These are phyloP conservation scores for Rhamnella rubrinervis DNA, from an alignment of 331 rosid genomes.

Conservation along the genomic window DNA sequence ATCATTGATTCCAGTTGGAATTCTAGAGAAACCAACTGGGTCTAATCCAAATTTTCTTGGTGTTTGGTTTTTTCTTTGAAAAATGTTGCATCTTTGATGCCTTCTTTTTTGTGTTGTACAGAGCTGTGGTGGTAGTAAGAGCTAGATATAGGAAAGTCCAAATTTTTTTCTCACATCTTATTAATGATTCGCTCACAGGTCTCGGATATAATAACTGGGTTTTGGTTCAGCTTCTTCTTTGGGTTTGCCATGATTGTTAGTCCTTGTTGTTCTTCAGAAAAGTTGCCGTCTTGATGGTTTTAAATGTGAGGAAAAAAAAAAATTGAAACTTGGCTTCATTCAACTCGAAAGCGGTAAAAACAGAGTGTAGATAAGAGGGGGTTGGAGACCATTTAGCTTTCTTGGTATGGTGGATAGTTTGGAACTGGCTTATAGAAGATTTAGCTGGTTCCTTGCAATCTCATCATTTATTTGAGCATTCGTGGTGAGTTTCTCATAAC, in stretches of 20 bases:
- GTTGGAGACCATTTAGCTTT: constrained; percentile 28
- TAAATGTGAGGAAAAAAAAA: constrained; percentile 20
- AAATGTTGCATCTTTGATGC: constrained; percentile 37
- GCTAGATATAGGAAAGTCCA: constrained; percentile 49
- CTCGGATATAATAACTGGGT: constrained; percentile 49
- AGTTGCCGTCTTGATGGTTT: constrained; percentile 32
- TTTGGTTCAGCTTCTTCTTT: constrained; percentile 39
- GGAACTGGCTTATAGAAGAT: constrained; percentile 29
- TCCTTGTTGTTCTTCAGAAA: constrained; percentile 26
- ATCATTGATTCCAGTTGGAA: constrained; percentile 54
- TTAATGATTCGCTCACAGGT: constrained; percentile 43
- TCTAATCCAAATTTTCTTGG: constrained; percentile 31
- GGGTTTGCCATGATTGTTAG: constrained; percentile 29
- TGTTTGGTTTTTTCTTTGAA: constrained; percentile 29
- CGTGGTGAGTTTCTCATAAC: constrained; percentile 24
- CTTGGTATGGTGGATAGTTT: constrained; percentile 20
- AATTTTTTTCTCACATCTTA: constrained; percentile 35
- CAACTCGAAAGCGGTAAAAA: not conserved
- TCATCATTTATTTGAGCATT: constrained; percentile 21
- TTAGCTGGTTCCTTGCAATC: constrained; percentile 38
- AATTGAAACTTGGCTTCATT: constrained; percentile 14
- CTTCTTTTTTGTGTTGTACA: constrained; percentile 44
- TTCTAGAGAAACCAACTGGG: constrained; percentile 41
- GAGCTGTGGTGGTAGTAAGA: constrained; percentile 49
- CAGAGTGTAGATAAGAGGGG: constrained; percentile 6